Percentiles rank a stretch among this genome's conserved stretches.
These are phyloP conservation scores for Hemileccinum hortonii DNA, from an alignment of 1,284 basidiomycete species.

Conservation along the genomic window DNA sequence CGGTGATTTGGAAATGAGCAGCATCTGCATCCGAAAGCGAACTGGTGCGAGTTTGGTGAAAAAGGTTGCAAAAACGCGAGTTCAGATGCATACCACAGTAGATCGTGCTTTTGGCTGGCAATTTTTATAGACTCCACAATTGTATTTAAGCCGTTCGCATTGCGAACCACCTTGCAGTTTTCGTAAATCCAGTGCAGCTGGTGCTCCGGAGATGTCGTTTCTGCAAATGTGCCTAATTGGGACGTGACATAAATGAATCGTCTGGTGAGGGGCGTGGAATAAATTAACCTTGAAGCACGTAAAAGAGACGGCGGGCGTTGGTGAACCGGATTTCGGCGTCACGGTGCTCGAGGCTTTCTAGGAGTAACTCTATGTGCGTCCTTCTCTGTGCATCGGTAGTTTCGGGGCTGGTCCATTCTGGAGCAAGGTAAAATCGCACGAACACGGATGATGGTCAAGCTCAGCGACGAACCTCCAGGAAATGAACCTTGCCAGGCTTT, in stretches of 20 bases:
- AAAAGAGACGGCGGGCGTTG: constrained; percentile 84
- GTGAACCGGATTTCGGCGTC: constrained; percentile 82
- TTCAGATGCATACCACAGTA: constrained; percentile 57
- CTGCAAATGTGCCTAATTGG: constrained; percentile 80
- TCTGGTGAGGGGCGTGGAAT: constrained; percentile 6
- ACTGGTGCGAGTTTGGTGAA: constrained; percentile 38
- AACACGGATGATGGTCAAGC: neutral
- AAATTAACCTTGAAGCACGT: constrained; percentile 81
- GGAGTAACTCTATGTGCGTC: constrained; percentile 73
- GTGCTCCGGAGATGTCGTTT: constrained; percentile 88
- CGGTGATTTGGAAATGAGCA: constrained; percentile 64
- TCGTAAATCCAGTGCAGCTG: constrained; percentile 96
- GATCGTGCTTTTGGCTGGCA: constrained; percentile 85
- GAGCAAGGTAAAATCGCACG: constrained; percentile 1
- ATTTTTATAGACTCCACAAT: constrained; percentile 90
- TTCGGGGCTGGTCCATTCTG: constrained; percentile 75
- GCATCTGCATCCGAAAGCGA: constrained; percentile 71
- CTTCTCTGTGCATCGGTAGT: constrained; percentile 59
- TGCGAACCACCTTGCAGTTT: constrained; percentile 86
- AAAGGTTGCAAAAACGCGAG: neutral
- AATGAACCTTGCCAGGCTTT: constrained; percentile 87
- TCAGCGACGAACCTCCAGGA: constrained; percentile 54
- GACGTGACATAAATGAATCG: constrained; percentile 19
- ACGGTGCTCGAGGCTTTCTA: constrained; percentile 84
- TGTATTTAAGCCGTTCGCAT: constrained; percentile 80